Conservation (phyloP, 2,329 filamentous ascomycete genomes). For the Arthrobotrys conoides region DNA sequence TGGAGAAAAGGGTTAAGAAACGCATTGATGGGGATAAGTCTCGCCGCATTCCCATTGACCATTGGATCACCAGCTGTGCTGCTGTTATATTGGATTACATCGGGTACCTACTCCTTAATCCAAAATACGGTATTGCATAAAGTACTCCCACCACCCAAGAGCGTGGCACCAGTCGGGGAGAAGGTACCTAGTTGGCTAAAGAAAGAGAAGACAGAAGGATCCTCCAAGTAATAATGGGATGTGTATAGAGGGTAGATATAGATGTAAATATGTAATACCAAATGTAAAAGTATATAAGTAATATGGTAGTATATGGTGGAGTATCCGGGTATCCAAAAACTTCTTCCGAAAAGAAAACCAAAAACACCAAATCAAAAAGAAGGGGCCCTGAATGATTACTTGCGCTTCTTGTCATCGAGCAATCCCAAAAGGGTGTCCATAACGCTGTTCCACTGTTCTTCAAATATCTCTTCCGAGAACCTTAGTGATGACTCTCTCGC, state of each 20-base stretch:
- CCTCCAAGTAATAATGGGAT: background rate
- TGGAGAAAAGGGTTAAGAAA: constrained; percentile 46
- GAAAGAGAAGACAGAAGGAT: constrained; percentile 20
- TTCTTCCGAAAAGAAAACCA: background rate
- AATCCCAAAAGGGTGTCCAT: constrained; percentile 78
- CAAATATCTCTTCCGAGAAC: constrained; percentile 91
- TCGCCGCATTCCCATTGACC: constrained; percentile 41
- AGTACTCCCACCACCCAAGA: constrained; percentile 10
- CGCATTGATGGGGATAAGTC: constrained; percentile 27
- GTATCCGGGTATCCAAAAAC: constrained; percentile 43
- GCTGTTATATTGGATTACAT: constrained; percentile 53
- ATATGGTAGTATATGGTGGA: background rate
- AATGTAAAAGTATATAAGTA: background rate
- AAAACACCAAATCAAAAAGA: constrained; percentile 19
- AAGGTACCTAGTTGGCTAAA: constrained; percentile 44
- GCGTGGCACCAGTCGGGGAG: constrained; percentile 23
- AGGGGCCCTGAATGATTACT: background rate
- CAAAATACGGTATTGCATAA: constrained; percentile 41
- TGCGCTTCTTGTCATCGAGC: constrained; percentile 62
- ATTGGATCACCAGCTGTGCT: constrained; percentile 41
- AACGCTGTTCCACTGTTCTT: constrained; percentile 80
- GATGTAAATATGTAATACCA: constrained; percentile 38
- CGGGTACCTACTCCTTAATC: constrained; percentile 40
- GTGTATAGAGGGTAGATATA: constrained; percentile 4
- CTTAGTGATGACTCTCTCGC: constrained; percentile 83